Percentiles rank a stretch among this genome's conserved stretches.
Conservation (phyloP, 192 early-diverging fungal genomes). For the Podila epicladia region DNA sequence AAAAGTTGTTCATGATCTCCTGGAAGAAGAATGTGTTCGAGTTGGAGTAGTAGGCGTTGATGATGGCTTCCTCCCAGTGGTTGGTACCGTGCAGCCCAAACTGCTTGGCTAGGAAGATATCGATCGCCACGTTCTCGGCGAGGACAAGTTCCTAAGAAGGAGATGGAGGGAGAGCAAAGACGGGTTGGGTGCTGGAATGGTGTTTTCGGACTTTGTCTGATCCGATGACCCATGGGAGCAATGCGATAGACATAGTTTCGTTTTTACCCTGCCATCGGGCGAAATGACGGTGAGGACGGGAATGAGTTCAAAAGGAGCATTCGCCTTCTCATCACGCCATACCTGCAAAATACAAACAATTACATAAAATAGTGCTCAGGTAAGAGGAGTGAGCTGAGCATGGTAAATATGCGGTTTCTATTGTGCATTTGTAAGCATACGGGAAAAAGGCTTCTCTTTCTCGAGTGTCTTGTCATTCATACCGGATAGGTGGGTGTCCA, state of each 20-base stretch:
- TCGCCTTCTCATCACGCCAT: conserved; percentile 19
- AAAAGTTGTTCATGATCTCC: conserved; percentile 32
- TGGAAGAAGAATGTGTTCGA: conserved; percentile 35
- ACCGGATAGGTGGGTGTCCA: conserved; percentile 25
- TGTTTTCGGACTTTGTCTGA: not conserved
- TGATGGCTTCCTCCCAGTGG: conserved; percentile 31
- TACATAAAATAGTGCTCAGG: not conserved
- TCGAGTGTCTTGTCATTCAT: not conserved
- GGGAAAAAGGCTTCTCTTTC: not conserved
- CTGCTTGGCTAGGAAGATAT: conserved; percentile 39
- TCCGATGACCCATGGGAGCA: no score
- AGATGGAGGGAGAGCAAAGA: no score
- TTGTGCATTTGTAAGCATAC: not conserved
- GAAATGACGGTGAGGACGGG: conserved; percentile 30
- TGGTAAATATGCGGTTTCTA: no score
- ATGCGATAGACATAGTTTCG: no score
- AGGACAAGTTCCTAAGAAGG: conserved; percentile 5
- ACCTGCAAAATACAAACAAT: conserved; percentile 1
- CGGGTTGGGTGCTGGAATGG: not conserved
- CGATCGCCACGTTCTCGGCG: conserved; percentile 28
- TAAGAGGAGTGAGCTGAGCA: not conserved
- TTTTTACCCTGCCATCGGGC: conserved; percentile 15
- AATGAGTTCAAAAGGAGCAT: conserved; percentile 21
- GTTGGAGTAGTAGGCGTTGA: conserved; percentile 30
- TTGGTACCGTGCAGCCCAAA: conserved; percentile 24